phyloP scores from a whole-genome alignment of 345 rosid species.

The Triadica sebifera region DNA sequence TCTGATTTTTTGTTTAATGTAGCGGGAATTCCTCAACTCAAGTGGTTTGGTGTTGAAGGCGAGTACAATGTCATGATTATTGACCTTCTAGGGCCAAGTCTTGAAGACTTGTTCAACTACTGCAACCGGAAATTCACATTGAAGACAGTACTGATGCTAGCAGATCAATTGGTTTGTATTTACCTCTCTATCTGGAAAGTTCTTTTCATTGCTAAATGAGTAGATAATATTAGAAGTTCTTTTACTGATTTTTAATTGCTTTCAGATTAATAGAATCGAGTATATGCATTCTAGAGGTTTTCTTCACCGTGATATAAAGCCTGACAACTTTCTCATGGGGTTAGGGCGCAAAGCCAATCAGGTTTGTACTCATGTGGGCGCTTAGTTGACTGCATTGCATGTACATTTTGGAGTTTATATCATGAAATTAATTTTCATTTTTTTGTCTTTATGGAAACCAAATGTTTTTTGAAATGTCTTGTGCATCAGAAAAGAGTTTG shows the following conservation, averaged over 20 bases:
- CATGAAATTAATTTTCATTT: background rate
- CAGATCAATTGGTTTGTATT: conserved; percentile 25
- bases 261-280: conserved; percentile 26
- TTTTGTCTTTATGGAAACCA: background rate
- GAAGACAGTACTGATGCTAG: conserved; percentile 31
- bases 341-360: conserved; percentile 33
- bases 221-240: background rate
- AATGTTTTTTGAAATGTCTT: background rate
- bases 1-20: conserved; percentile 8
- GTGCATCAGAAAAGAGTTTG: background rate
- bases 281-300: conserved; percentile 32
- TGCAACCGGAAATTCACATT: conserved; percentile 25
- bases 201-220: conserved; percentile 9
- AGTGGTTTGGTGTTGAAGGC: conserved; percentile 32
- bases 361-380: conserved; percentile 10
- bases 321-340: conserved; percentile 31
- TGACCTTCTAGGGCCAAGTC: conserved; percentile 30
- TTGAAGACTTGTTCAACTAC: conserved; percentile 31
- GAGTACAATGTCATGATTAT: conserved; percentile 31
- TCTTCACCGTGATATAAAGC: conserved; percentile 35
- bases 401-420: background rate
- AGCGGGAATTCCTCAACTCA: conserved; percentile 32
- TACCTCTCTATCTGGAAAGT: background rate
- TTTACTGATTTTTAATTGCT: background rate
- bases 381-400: background rate